Base-by-base conservation (phyloP, 2,329 filamentous ascomycete genomes). In the Monilinia laxa region DNA sequence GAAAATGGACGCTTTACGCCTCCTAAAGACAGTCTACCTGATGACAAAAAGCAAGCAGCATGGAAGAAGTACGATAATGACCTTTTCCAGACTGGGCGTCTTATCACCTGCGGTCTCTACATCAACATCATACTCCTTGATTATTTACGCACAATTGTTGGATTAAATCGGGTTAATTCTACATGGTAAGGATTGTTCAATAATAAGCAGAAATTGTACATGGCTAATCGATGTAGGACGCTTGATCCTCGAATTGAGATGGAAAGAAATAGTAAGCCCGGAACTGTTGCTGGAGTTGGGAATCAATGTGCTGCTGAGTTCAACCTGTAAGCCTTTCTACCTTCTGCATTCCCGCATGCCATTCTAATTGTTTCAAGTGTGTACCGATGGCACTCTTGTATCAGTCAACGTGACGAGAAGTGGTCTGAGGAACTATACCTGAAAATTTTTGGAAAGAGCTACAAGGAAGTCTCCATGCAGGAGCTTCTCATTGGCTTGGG, bases 291-390 rank as follows among this genome's bases (percentile, higher is more conserved):
- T 51, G 92, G 90, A 52, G 85, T 90, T 0, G 92, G 92, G 56
- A 96, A 94, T 73, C 87, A 90, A 71, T 90, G 93, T 11, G 93
- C 90, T 0, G 90, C 89, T 11, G 92, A 96, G 79, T 96, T 96
- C 81, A 95, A 95, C 75, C 83, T 96, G 49, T 54, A 40, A 57
- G 60, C 40, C 5, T 12, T 49, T 14, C 28, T 12, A n/a, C 11
- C 10, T 16, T n/a, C 31, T 31, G 2, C 12, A 16, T 35, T 38
- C 14, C 16, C 18, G 10, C 1, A 35, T 20, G 5, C 18, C 12
- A 54, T 23, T 11, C 54, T 64, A 20, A 64, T 11, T 20, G 0
- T 47, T 25, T 28, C 16, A 38, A 67, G 65, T 9, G 89, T 90
- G 70, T 96, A 96, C 76, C 84, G 92, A 68, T 95, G 91, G 91